Percentiles rank a stretch among this genome's conserved stretches.
These are phyloP conservation scores for Myriosclerotinia curreyana DNA, from an alignment of 2,329 filamentous ascomycete species.

Conservation along the genomic window DNA sequence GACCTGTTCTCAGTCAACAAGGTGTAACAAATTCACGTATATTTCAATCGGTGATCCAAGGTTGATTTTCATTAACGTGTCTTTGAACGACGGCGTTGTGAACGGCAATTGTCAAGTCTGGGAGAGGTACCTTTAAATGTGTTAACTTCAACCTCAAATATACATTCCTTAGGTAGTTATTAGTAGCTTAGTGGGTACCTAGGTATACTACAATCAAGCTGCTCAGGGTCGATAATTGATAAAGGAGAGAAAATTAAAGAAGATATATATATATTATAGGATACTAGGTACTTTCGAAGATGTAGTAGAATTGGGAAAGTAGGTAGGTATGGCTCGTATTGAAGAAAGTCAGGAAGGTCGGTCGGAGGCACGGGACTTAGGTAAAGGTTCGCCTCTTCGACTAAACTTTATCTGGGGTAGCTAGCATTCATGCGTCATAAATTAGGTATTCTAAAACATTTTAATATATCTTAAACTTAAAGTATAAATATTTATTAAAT, in stretches of 20 bases:
- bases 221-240: not conserved
- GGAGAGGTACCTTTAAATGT: constrained; percentile 10
- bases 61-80: not conserved
- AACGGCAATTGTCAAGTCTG: constrained; percentile 2
- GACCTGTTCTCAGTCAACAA: constrained; percentile 14
- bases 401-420: constrained; percentile 20
- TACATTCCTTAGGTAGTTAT: not conserved
- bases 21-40: not conserved
- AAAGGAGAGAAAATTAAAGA: not conserved
- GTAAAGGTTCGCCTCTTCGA: not conserved
- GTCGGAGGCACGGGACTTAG: constrained; percentile 13
- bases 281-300: not conserved
- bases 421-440: no score
- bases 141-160: constrained; percentile 10
- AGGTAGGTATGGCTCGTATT: constrained; percentile 3
- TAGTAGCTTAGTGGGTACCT: not conserved
- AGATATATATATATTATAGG: not conserved
- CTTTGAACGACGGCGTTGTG: not conserved
- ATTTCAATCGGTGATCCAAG: no score
- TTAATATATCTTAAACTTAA: no score
- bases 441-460: no score
- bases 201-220: not conserved
- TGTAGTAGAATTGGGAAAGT: not conserved
- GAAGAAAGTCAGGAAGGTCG: not conserved
- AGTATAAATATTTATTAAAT: no score